A percentile compares a stretch with the other conserved stretches of the same genome.
phyloP scores from a whole-genome alignment of 2,329 filamentous ascomycete species.

The Paraconiothyrium brasiliense region DNA sequence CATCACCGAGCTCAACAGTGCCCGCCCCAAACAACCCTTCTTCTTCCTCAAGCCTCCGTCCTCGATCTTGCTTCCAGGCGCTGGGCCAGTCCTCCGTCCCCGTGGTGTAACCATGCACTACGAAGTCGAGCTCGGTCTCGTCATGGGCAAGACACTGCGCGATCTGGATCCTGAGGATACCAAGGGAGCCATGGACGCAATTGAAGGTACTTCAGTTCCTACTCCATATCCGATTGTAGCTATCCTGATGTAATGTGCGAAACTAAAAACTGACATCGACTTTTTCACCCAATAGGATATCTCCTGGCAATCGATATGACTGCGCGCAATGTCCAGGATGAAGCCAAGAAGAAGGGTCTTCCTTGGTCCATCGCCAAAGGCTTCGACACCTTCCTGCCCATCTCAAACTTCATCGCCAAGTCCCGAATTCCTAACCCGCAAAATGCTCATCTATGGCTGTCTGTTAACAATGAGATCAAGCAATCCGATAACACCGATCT shows the following conservation, averaged over 20 bases:
- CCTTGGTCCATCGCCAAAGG: conserved; percentile 98
- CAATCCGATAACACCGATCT: conserved; percentile 91
- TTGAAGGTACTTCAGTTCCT: conserved; percentile 69
- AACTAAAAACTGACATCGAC: background rate
- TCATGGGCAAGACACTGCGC: conserved; percentile 82
- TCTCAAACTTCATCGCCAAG: conserved; percentile 84
- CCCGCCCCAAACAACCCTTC: conserved; percentile 91
- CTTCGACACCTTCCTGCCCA: conserved; percentile 95
- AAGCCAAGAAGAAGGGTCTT: conserved; percentile 95
- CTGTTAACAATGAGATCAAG: conserved; percentile 79
- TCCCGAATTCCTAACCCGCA: conserved; percentile 85
- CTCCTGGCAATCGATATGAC: conserved; percentile 97
- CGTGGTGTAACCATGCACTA: conserved; percentile 88
- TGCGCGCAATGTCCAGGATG: conserved; percentile 91
- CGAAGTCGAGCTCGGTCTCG: conserved; percentile 90
- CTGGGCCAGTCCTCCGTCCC: conserved; percentile 83
- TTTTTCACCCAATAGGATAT: conserved; percentile 67
- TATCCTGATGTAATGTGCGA: background rate
- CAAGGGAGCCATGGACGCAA: conserved; percentile 79
- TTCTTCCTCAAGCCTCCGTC: conserved; percentile 98
- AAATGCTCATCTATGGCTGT: conserved; percentile 84
- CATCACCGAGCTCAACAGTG: conserved; percentile 88
- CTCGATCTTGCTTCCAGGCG: conserved; percentile 80
- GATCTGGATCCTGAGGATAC: conserved; percentile 80
- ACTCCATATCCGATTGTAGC: background rate